phyloP scores from a whole-genome alignment of 2,329 filamentous ascomycete species.

The Fusarium verrucosum region DNA sequence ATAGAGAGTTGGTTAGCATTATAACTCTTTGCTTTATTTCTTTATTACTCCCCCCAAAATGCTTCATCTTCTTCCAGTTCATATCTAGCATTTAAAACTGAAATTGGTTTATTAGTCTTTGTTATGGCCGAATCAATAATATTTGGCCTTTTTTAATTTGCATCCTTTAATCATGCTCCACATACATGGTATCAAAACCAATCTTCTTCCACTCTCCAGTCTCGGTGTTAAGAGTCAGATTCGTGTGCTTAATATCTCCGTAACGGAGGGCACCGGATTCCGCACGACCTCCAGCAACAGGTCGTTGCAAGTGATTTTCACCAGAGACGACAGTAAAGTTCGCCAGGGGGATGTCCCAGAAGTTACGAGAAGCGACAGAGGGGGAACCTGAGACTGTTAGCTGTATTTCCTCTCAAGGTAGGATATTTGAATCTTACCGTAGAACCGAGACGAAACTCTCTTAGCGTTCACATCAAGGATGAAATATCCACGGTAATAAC shows the following conservation, averaged over 20 bases:
- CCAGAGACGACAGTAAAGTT: conserved; percentile 74
- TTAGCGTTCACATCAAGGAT: conserved; percentile 67
- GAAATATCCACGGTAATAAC: conserved; percentile 79
- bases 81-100: conserved; percentile 27
- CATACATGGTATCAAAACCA: conserved; percentile 24
- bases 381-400: conserved; percentile 50
- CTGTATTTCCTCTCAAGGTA: fast-evolving
- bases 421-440: conserved; percentile 51
- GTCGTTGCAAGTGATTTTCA: conserved; percentile 64
- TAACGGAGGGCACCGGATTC: conserved; percentile 66
- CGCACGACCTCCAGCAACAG: conserved; percentile 54
- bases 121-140: conserved; percentile 17
- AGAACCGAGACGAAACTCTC: conserved; percentile 70
- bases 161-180: conserved; percentile 2
- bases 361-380: conserved; percentile 66
- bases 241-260: conserved; percentile 52
- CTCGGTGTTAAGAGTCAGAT: conserved; percentile 30
- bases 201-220: conserved; percentile 25
- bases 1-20: conserved; percentile 19
- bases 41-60: conserved; percentile 17
- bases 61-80: conserved; percentile 17
- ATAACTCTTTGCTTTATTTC: conserved; percentile 18
- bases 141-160: background rate
- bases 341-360: conserved; percentile 71
- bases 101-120: conserved; percentile 25